Percentiles rank a stretch among this genome's conserved stretches.
phyloP scores from a whole-genome alignment of 2,329 filamentous ascomycete genomes.

The Myriosclerotinia curreyana region DNA sequence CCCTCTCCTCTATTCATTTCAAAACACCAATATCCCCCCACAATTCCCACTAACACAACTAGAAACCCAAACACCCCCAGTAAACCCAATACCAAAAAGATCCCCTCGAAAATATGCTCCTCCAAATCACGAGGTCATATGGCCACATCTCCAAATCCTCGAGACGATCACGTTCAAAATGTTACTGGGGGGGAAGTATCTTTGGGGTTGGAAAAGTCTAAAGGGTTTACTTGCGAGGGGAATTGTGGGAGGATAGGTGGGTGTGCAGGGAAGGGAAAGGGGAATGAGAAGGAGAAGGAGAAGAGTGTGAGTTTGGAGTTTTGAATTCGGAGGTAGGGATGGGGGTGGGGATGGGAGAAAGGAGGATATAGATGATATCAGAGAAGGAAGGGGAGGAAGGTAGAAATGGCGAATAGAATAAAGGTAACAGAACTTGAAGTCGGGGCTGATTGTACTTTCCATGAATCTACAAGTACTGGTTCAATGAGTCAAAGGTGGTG shows the following conservation, averaged over 20 bases:
- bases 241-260: not conserved
- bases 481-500: too few relatives aligned
- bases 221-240: not conserved
- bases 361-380: too few relatives aligned
- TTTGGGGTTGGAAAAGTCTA: too few relatives aligned
- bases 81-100: not conserved
- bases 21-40: not conserved
- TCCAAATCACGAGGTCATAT: not conserved
- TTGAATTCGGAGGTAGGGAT: not conserved
- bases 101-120: not conserved
- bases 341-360: not conserved
- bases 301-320: slow-evolving; percentile 9
- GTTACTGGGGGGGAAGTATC: too few relatives aligned
- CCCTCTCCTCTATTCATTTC: too few relatives aligned
- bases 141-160: not conserved
- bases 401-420: too few relatives aligned
- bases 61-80: not conserved
- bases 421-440: too few relatives aligned
- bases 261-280: not conserved
- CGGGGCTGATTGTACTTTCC: too few relatives aligned
- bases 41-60: not conserved
- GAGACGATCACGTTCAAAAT: not conserved
- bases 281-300: not conserved
- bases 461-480: too few relatives aligned
- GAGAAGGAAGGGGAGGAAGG: too few relatives aligned